Percentiles rank a stretch among this genome's conserved stretches.
These are phyloP conservation scores for Aspergillus coremiiformis DNA, from an alignment of 495 filamentous ascomycete genomes.

Conservation along the genomic window DNA sequence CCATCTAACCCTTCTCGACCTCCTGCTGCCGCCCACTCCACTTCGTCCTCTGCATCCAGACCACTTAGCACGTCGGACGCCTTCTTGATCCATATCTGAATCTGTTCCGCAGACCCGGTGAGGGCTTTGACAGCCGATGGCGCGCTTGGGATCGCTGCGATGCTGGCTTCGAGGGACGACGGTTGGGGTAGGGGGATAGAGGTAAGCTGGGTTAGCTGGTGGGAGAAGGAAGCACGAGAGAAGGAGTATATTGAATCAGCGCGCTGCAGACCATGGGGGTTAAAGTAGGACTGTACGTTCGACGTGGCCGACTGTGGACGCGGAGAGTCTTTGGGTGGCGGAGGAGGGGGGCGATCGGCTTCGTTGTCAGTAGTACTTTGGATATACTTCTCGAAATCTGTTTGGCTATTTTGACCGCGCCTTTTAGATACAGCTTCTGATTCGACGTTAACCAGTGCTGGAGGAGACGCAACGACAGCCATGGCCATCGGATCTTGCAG, in stretches of 20 bases:
- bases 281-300: slow-evolving; percentile 47
- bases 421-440: slow-evolving; percentile 5
- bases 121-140: slow-evolving; percentile 69
- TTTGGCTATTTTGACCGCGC: slow-evolving; percentile 14
- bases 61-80: slow-evolving; percentile 78
- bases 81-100: slow-evolving; percentile 84
- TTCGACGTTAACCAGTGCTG: slow-evolving; percentile 19
- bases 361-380: slow-evolving; percentile 35
- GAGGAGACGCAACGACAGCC: slow-evolving; percentile 24
- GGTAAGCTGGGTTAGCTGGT: slow-evolving; percentile 80
- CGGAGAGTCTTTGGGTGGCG: slow-evolving; percentile 31
- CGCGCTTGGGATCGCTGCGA: slow-evolving; percentile 74
- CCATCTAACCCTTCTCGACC: slow-evolving; percentile 83
- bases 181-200: slow-evolving; percentile 79
- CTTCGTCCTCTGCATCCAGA: slow-evolving; percentile 88
- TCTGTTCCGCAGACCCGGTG: slow-evolving; percentile 77
- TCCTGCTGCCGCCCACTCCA: slow-evolving; percentile 93
- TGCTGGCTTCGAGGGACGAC: slow-evolving; percentile 67
- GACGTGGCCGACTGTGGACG: slow-evolving; percentile 30
- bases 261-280: slow-evolving; percentile 42
- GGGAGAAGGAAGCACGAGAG: slow-evolving; percentile 80
- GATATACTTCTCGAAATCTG: slow-evolving; percentile 42
- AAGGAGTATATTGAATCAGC: slow-evolving; percentile 81
- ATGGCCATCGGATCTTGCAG: slow-evolving; percentile 19
- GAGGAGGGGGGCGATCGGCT: slow-evolving; percentile 26